A percentile compares a stretch with the other conserved stretches of the same genome.
Evolutionary conservation across 2,329 filamentous ascomycete genomes (phyloP).

Genomic region (Cordyceps pruinosa): DNA sequence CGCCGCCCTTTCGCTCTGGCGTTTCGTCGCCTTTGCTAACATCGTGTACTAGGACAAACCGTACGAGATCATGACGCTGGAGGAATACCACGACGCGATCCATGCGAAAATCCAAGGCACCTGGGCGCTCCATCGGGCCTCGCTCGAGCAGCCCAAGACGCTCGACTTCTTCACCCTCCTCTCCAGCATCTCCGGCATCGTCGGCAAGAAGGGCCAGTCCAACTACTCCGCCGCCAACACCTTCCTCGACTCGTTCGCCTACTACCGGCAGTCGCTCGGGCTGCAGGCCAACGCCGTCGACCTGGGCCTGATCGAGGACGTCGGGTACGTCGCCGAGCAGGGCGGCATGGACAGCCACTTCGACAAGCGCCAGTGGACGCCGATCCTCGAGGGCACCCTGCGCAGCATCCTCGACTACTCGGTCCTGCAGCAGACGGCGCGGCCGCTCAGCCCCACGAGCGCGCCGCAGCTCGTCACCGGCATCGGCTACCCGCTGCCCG

Average conservation of each 20-base stretch:
- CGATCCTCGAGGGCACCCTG: conserved; percentile 24
- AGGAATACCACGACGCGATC: conserved; percentile 21
- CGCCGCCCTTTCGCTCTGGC: background rate
- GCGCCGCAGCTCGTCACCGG: conserved; percentile 22
- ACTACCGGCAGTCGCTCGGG: conserved; percentile 23
- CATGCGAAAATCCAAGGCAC: conserved; percentile 26
- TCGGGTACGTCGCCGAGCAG: conserved; percentile 26
- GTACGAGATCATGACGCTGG: conserved; percentile 24
- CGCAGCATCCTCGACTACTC: conserved; percentile 23
- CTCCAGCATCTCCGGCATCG: conserved; percentile 25
- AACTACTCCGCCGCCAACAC: conserved; percentile 35
- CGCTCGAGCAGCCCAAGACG: background rate
- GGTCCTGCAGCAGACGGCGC: conserved; percentile 21
- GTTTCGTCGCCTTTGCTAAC: background rate
- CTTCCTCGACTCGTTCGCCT: conserved; percentile 31
- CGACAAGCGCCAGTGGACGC: conserved; percentile 14
- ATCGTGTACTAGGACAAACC: background rate
- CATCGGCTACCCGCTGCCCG: conserved; percentile 20
- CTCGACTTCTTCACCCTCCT: conserved; percentile 30
- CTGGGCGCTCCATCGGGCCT: conserved; percentile 25
- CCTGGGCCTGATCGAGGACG: conserved; percentile 28
- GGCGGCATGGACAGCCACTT: conserved; percentile 7
- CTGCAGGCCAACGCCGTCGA: conserved; percentile 24
- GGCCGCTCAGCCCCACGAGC: conserved; percentile 14
- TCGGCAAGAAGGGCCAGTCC: conserved; percentile 27